Conservation (phyloP, 2,329 filamentous ascomycete species). For the Sclerotinia glacialis region DNA sequence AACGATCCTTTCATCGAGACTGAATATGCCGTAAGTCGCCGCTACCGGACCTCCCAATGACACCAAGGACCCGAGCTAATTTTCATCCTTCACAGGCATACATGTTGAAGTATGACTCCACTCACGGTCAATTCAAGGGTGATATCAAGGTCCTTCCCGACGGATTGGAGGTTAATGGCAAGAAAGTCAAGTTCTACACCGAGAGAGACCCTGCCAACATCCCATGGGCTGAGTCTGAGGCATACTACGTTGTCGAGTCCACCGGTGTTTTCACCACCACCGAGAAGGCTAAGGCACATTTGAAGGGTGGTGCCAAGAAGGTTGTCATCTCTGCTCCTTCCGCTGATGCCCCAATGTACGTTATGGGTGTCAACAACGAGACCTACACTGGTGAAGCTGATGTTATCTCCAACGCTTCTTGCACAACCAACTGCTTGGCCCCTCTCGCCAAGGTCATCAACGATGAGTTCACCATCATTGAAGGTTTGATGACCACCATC, state of each 20-base stretch:
- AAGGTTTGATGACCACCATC: conserved; percentile 99
- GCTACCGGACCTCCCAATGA: conserved; percentile 20
- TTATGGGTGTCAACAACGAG: conserved; percentile 98
- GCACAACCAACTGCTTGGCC: conserved; percentile 99
- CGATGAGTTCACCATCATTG: conserved; percentile 96
- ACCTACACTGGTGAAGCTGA: conserved; percentile 85
- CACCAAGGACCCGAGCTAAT: conserved; percentile 24
- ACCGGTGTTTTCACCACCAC: conserved; percentile 99
- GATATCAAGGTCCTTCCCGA: conserved; percentile 68
- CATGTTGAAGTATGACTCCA: conserved; percentile 99
- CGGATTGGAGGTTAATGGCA: conserved; percentile 84
- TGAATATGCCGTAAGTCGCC: conserved; percentile 83
- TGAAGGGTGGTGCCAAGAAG: conserved; percentile 98
- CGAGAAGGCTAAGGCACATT: conserved; percentile 90
- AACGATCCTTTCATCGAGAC: conserved; percentile 99
- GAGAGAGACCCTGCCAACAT: conserved; percentile 88
- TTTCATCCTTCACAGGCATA: conserved; percentile 63
- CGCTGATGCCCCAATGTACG: conserved; percentile 98
- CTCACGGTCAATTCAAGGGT: conserved; percentile 96
- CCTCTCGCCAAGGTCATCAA: conserved; percentile 98
- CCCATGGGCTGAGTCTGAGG: conserved; percentile 83
- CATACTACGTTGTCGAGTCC: conserved; percentile 94
- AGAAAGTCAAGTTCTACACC: conserved; percentile 90
- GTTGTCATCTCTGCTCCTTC: conserved; percentile 90
- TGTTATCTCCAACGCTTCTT: conserved; percentile 98